Evolutionary conservation across 78 protist genomes (phyloP), one percentile per base, ranked within the genome.

Genomic region (Goniomonas avonlea): DNA sequence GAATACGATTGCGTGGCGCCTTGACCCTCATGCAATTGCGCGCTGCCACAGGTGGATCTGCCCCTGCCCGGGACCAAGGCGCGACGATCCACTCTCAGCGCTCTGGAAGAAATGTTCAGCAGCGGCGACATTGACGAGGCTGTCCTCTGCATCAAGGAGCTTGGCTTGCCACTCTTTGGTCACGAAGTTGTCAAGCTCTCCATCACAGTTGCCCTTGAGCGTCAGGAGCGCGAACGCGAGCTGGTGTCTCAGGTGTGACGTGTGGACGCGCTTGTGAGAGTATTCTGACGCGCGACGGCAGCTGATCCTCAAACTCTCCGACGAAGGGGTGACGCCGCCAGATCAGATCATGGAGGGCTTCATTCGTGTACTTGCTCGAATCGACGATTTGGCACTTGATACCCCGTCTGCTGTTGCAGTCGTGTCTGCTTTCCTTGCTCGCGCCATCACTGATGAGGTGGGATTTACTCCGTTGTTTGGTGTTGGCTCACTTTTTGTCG

Each of bases 291-390:
- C n/a, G n/a, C n/a, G n/a, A 68, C 75, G 75, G 75, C 3, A 41
- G 55, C 34, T n/a, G n/a, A n/a, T n/a, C n/a, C n/a, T n/a, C n/a
- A n/a, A n/a, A n/a, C n/a, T n/a, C n/a, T n/a, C n/a, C n/a, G n/a
- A n/a, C n/a, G n/a, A n/a, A n/a, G n/a, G n/a, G n/a, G n/a, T n/a
- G n/a, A n/a, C n/a, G n/a, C n/a, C n/a, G n/a, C n/a, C n/a, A n/a
- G 75, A 68, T 48, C 75, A 68, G 58, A 41, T 68, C 71, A 41
- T 68, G 38, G 75, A 68, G 75, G 75, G 75, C 34, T 68, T 68
- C 75, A 68, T 43, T 39, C 48, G 48, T 27, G 58, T 39, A 53
- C 34, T 68, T 18, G 9, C 29, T 23, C 15, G 47, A 21, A 17
- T 63, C 20, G 71, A 63, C 71, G 71, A 63, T 27, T 43, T 63